Base-by-base conservation (phyloP, 768 basidiomycete species). In the Leccinellum rugosiceps region DNA sequence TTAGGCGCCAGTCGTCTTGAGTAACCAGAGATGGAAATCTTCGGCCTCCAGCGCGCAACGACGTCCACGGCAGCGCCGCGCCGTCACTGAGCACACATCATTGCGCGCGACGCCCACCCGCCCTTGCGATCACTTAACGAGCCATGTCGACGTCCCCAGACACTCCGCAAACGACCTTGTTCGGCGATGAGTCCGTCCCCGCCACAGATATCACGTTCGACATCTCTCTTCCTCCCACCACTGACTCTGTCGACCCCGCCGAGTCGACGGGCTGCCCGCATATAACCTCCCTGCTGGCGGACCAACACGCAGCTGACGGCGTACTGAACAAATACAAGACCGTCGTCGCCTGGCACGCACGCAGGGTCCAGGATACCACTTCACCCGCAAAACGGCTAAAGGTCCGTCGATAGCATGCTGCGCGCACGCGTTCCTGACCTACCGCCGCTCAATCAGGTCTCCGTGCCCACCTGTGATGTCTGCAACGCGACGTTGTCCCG, bases 321-420 rank as follows among this genome's bases (percentile, higher is more conserved):
- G 53, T 81, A n/a, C 55, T 82, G 43, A 69, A 73, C 56, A 85
- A 80, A 65, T 88, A 81, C 68, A 80, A 76, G 60, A 74, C 75
- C 2, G 80, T 82, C 10, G 73, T 85, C 17, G 72, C 75, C 1
- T 89, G 87, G 87, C 76, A 79, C 53, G 75, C 79, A 3, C 72
- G 73, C 32, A 75, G 80, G 9, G 67, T 73, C 0, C 78, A 85
- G 50, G 75, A 76, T n/a, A 73, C 77, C 0, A 73, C 73, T 44
- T 76, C 81, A 28, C 74, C 83, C 8, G 70, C 77, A 11, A 90
- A 90, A 66, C 80, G 87, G 43, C 75, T 86, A 62, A 88, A 85
- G 79, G 89, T 88, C 43, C 43, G 80, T 65, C 19, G 38, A 5
- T 5, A 30, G 9, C 21, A n/a, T 4, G 44, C 6, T 19, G 19